Percentiles rank a stretch among this genome's conserved stretches.
Evolutionary conservation across 1,139 yeast genomes (phyloP).

Genomic region (Yamadazyma kanchanaburiensis): DNA sequence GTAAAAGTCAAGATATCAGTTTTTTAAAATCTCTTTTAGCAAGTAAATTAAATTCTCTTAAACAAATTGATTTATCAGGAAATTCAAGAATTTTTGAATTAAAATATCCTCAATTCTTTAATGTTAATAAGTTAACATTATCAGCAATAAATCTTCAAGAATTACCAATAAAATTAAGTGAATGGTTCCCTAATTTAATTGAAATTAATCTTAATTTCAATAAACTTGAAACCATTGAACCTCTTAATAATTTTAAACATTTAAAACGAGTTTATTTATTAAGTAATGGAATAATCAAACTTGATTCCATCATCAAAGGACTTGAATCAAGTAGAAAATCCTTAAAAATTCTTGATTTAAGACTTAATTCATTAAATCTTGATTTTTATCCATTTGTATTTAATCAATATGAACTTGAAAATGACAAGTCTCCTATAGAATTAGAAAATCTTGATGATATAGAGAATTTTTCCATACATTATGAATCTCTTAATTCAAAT

Average conservation of each 20-base stretch:
- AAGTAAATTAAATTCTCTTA: slow-evolving; percentile 17
- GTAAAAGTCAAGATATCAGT: slow-evolving; percentile 25
- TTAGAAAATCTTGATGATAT: slow-evolving; percentile 45
- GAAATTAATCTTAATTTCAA: slow-evolving; percentile 53
- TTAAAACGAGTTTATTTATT: slow-evolving; percentile 42
- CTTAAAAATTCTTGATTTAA: slow-evolving; percentile 42
- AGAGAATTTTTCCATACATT: slow-evolving; percentile 41
- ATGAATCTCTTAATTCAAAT: slow-evolving; percentile 31
- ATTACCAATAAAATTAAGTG: slow-evolving; percentile 34
- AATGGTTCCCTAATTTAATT: slow-evolving; percentile 43
- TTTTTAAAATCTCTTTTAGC: slow-evolving; percentile 11
- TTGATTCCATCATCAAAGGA: slow-evolving; percentile 32
- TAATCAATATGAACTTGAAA: slow-evolving; percentile 41
- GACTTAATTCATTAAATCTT: slow-evolving; percentile 49
- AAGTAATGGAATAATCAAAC: slow-evolving; percentile 40
- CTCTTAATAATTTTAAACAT: slow-evolving; percentile 25
- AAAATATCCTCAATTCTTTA: slow-evolving; percentile 21
- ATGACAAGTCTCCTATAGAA: slow-evolving; percentile 30
- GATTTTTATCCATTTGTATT: slow-evolving; percentile 54
- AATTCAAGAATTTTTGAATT: slow-evolving; percentile 14
- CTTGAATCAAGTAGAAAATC: slow-evolving; percentile 27
- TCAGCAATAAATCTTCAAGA: slow-evolving; percentile 41
- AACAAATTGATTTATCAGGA: slow-evolving; percentile 39
- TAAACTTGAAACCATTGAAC: slow-evolving; percentile 27
- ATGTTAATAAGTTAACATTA: slow-evolving; percentile 36